Conservation (phyloP, 768 basidiomycete species). For the Tricholoma terreum region DNA sequence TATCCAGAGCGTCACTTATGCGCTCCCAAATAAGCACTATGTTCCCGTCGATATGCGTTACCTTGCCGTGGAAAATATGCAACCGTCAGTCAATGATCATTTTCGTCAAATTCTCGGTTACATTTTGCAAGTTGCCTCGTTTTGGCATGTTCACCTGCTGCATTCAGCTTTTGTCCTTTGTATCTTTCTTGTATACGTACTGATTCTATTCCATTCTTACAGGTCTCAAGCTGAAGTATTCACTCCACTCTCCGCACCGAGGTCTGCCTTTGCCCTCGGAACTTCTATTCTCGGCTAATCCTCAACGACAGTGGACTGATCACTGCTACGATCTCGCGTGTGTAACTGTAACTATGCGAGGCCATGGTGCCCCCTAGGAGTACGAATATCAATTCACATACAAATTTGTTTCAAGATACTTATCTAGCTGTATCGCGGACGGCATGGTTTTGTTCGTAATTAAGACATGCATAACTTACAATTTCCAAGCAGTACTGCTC, state of each 20-base stretch:
- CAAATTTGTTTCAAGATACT: no score
- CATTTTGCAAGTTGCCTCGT: neutral
- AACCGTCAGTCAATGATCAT: slow-evolving; percentile 42
- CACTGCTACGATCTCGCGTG: neutral
- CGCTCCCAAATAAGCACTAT: slow-evolving; percentile 93
- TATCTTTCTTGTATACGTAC: neutral
- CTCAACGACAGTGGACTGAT: neutral
- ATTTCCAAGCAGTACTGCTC: no score
- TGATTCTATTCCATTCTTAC: neutral
- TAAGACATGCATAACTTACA: no score
- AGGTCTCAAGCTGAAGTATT: slow-evolving; percentile 85
- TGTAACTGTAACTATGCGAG: neutral
- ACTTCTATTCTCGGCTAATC: neutral
- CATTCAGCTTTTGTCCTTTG: neutral
- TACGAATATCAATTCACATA: no score
- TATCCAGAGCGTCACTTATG: slow-evolving; percentile 63
- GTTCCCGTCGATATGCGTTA: slow-evolving; percentile 84
- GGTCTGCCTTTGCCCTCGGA: slow-evolving; percentile 37
- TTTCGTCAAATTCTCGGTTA: neutral
- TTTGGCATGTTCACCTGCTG: no score
- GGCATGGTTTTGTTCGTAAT: no score
- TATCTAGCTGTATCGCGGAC: no score
- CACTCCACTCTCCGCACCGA: slow-evolving; percentile 80
- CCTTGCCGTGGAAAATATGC: slow-evolving; percentile 65
- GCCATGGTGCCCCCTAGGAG: no score